A percentile compares a stretch with the other conserved stretches of the same genome.
These are phyloP conservation scores for Kluyveromyces starmeri DNA, from an alignment of 805 yeast species.

Conservation along the genomic window DNA sequence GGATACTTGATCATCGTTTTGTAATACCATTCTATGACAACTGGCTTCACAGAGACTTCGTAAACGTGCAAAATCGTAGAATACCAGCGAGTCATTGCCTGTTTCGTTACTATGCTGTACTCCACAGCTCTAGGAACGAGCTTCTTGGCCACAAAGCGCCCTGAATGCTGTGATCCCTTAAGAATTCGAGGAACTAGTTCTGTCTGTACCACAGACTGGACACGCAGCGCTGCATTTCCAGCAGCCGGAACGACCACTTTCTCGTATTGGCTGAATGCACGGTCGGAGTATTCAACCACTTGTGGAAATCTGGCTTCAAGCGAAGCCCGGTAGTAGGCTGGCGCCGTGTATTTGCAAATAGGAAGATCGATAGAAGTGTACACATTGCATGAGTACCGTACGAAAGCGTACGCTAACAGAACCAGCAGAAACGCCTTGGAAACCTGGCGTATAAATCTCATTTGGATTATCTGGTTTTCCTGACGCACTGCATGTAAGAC, in stretches of 20 bases:
- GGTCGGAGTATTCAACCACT: not conserved
- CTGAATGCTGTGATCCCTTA: too few relatives aligned
- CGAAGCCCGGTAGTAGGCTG: not conserved
- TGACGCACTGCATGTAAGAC: too few relatives aligned
- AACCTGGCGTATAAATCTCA: not conserved
- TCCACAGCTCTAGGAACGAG: not conserved
- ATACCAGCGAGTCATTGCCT: not conserved
- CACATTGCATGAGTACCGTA: slow-evolving; percentile 1
- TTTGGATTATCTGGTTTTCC: not conserved
- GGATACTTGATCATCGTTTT: slow-evolving; percentile 2
- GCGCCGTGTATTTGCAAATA: slow-evolving; percentile 1
- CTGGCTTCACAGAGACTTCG: slow-evolving; percentile 1
- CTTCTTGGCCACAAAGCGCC: not conserved
- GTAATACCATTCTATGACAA: not conserved
- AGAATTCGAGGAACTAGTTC: not conserved
- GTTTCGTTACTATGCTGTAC: not conserved
- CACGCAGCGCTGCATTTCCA: not conserved
- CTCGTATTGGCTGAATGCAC: not conserved
- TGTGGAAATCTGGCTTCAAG: slow-evolving; percentile 1
- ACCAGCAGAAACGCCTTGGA: slow-evolving; percentile 1
- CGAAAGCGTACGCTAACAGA: not conserved
- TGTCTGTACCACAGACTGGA: not conserved
- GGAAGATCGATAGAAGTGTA: not conserved
- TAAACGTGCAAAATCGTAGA: not conserved
- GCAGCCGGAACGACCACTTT: not conserved